Percentiles rank a stretch among this genome's conserved stretches.
These are phyloP conservation scores for Ophiostoma perfectum DNA, from an alignment of 2,329 filamentous ascomycete species.

Conservation along the genomic window DNA sequence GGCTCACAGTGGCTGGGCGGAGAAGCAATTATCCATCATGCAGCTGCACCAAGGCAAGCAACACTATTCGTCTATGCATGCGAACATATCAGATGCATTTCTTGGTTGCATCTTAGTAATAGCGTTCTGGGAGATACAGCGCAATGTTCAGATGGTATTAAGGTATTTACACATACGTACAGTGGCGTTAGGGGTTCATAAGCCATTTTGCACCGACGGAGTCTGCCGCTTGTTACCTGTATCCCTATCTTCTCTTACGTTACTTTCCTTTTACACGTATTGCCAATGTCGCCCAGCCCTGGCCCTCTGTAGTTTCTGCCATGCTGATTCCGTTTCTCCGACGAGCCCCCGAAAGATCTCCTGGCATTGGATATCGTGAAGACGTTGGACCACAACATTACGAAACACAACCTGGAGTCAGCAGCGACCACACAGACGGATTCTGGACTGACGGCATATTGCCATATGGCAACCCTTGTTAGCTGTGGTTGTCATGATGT, in stretches of 20 bases:
- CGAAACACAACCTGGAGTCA: background rate
- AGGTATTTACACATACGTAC: too few species aligned
- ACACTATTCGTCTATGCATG: background rate
- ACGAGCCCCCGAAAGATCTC: background rate
- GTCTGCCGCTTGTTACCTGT: too few species aligned
- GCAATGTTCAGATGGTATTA: background rate
- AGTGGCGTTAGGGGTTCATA: too few species aligned
- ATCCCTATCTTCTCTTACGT: too few species aligned
- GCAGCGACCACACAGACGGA: too few species aligned
- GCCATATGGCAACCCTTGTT: too few species aligned
- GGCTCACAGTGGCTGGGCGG: background rate
- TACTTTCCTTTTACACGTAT: too few species aligned
- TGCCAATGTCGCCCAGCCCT: background rate
- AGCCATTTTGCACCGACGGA: too few species aligned
- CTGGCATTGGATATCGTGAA: background rate
- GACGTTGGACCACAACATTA: background rate
- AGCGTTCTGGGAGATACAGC: slow-evolving; percentile 6
- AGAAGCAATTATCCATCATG: slow-evolving; percentile 3
- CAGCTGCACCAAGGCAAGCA: background rate
- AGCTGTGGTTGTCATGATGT: too few species aligned
- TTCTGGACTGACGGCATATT: too few species aligned
- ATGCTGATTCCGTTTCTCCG: background rate
- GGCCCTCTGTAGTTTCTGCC: too few species aligned
- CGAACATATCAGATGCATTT: background rate
- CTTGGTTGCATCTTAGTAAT: background rate